Evolutionary conservation across 805 yeast genomes (phyloP).

Genomic region (Wickerhamomyces sydowiorum): DNA sequence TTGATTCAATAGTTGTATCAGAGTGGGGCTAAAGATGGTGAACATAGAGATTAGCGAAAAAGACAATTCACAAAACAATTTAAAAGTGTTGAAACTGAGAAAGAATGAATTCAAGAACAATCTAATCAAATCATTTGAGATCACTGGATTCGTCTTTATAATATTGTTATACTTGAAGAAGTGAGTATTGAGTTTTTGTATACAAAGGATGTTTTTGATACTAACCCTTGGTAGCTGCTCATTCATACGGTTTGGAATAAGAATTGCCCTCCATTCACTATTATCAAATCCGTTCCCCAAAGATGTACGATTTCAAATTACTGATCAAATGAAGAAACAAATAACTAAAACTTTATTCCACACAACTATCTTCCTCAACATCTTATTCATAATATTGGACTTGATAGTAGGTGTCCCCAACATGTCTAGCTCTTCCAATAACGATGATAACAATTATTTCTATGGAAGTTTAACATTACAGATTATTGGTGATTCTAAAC

Average conservation of each 20-base stretch:
- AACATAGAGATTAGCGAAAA: constrained; percentile 3
- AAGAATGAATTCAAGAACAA: constrained; percentile 13
- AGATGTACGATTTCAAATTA: constrained; percentile 19
- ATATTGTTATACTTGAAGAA: constrained; percentile 17
- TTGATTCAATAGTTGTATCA: too few relatives aligned
- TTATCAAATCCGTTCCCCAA: constrained; percentile 36
- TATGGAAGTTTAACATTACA: constrained; percentile 37
- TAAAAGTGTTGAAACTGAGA: constrained; percentile 13
- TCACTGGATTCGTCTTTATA: constrained; percentile 17
- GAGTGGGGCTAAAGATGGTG: constrained; percentile 3
- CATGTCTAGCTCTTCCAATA: constrained; percentile 5
- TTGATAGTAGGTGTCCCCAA: constrained; percentile 28
- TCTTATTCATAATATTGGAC: constrained; percentile 27
- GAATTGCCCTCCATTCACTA: constrained; percentile 33
- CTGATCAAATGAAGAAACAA: constrained; percentile 15
- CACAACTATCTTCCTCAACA: constrained; percentile 19
- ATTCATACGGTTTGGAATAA: constrained; percentile 21
- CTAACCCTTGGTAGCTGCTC: constrained; percentile 14
- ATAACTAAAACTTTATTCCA: constrained; percentile 26
- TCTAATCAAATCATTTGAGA: constrained; percentile 9
- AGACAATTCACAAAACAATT: constrained; percentile 11
- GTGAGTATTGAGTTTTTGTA: constrained; percentile 8
- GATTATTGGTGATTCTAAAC: constrained; percentile 41
- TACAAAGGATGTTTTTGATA: not conserved
- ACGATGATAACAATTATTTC: constrained; percentile 17